Percentiles rank a stretch among this genome's conserved stretches.
phyloP scores from a whole-genome alignment of 2,329 filamentous ascomycete species.

The Fusarium brachygibbosum region DNA sequence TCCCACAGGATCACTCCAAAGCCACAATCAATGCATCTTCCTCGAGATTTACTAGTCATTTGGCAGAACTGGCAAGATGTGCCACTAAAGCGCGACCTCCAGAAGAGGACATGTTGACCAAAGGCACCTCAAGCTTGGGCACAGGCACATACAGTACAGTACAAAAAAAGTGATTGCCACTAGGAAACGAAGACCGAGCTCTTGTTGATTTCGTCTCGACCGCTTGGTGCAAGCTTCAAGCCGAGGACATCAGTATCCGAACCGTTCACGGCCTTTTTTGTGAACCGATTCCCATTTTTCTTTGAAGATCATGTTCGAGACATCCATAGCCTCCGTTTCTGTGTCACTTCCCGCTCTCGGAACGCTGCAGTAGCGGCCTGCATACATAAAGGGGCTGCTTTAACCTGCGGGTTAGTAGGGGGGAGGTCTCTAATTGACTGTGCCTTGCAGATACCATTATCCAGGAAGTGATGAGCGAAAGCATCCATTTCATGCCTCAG shows the following conservation, averaged over 20 bases:
- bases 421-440: constrained; percentile 11
- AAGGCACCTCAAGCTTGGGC: background rate
- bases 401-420: constrained; percentile 7
- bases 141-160: background rate
- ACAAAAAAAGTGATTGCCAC: background rate
- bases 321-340: constrained; percentile 37
- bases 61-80: constrained; percentile 35
- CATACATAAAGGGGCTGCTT: constrained; percentile 40
- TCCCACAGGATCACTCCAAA: constrained; percentile 17
- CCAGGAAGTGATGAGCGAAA: constrained; percentile 7
- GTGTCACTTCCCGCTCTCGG: constrained; percentile 44
- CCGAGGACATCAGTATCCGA: constrained; percentile 25
- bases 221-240: constrained; percentile 34
- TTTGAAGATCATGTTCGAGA: constrained; percentile 17
- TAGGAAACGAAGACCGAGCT: constrained; percentile 21
- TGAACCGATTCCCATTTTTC: constrained; percentile 25
- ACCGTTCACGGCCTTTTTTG: constrained; percentile 27
- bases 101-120: constrained; percentile 9
- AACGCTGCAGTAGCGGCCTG: constrained; percentile 43
- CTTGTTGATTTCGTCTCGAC: constrained; percentile 32
- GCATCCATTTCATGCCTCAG: constrained; percentile 3
- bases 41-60: constrained; percentile 32
- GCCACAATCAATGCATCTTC: constrained; percentile 14
- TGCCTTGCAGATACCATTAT: constrained; percentile 6
- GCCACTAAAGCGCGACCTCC: constrained; percentile 25